Conservation (phyloP, 177 flowering plant genomes). For the Tripterygium wilfordii region DNA sequence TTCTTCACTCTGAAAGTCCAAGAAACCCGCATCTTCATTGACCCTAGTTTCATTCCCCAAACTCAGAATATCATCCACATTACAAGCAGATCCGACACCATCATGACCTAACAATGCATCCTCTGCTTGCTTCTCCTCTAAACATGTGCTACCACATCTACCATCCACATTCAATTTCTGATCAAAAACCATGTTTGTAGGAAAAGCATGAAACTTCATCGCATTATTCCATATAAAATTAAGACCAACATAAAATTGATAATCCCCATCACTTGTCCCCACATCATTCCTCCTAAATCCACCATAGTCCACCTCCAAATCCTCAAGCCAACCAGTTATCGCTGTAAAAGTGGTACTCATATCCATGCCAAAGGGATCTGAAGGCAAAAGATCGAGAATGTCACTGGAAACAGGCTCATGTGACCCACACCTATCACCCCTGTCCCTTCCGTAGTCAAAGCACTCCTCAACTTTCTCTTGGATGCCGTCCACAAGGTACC, state of each 20-base stretch:
- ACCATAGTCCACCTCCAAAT: slow-evolving; percentile 27
- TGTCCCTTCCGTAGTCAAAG: slow-evolving; percentile 35
- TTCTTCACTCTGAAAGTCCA: too few relatives aligned
- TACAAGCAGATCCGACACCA: slow-evolving; percentile 15
- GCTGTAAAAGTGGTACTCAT: slow-evolving; percentile 50
- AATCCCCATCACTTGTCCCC: slow-evolving; percentile 7
- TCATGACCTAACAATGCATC: too few relatives aligned
- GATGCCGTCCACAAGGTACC: slow-evolving; percentile 26
- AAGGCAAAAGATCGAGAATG: slow-evolving; percentile 45
- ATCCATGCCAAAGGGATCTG: slow-evolving; percentile 75
- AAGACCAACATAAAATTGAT: slow-evolving; percentile 1
- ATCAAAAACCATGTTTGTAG: too few relatives aligned
- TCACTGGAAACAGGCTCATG: slow-evolving; percentile 52
- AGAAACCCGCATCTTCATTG: too few relatives aligned
- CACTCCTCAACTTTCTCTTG: slow-evolving; percentile 25
- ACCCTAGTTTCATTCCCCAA: slow-evolving; percentile 3
- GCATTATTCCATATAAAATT: slow-evolving; percentile 14
- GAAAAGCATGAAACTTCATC: slow-evolving; percentile 1
- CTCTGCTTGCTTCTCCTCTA: too few relatives aligned
- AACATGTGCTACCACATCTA: slow-evolving; percentile 1
- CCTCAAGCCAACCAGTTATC: slow-evolving; percentile 50
- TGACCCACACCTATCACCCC: slow-evolving; percentile 27
- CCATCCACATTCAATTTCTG: slow-evolving; percentile 1
- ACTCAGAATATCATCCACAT: slow-evolving; percentile 15
- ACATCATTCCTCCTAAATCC: slow-evolving; percentile 11